These are phyloP conservation scores for Solanum paucissectum DNA, from an alignment of 257 asterid genomes.

Conservation along the genomic window DNA sequence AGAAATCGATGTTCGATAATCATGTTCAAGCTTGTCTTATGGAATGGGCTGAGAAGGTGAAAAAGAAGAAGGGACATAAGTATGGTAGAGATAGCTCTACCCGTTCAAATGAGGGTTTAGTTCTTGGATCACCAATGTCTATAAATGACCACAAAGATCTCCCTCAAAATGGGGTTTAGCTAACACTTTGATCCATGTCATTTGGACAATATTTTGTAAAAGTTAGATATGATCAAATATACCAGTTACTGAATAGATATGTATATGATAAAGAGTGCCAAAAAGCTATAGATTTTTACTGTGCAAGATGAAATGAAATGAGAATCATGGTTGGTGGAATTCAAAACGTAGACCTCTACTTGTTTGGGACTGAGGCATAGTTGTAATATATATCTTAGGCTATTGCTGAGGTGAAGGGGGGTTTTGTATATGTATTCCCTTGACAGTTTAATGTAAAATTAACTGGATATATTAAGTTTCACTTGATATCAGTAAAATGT, in stretches of 20 bases:
- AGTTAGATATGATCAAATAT: neutral
- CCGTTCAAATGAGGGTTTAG: conserved; percentile 20
- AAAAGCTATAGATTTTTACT: neutral
- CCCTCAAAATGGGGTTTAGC: neutral
- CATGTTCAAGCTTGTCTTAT: conserved; percentile 82
- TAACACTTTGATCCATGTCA: neutral
- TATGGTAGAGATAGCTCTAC: conserved; percentile 26
- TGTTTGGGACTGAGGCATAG: neutral
- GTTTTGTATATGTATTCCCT: neutral
- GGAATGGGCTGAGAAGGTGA: conserved; percentile 84
- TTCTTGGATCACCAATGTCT: conserved; percentile 29
- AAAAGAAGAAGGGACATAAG: conserved; percentile 36
- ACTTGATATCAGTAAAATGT: neutral
- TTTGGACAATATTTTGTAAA: neutral
- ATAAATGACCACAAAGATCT: conserved; percentile 21
- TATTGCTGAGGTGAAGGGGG: neutral
- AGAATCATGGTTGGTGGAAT: neutral
- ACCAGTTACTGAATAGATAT: neutral
- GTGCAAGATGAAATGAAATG: neutral
- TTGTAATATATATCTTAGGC: neutral
- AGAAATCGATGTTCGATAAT: conserved; percentile 77
- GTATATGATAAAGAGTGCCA: neutral
- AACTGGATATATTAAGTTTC: neutral
- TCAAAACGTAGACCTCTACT: neutral
- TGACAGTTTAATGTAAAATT: neutral